Conservation (phyloP, 225 moss, liverwort and hornwort species). For the Ulota crispa region DNA sequence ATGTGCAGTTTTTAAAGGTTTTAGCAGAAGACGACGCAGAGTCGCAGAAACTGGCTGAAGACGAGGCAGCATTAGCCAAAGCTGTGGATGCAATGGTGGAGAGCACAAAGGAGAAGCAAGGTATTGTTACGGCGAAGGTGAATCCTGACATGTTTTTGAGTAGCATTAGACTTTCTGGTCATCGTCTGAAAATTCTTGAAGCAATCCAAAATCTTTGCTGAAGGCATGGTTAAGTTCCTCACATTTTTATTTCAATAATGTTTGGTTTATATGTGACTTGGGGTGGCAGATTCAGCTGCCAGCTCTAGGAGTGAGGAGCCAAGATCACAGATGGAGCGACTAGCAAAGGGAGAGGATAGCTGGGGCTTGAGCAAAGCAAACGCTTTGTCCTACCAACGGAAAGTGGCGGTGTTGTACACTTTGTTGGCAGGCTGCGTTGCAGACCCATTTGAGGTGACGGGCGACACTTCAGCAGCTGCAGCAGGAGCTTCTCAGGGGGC, state of each 20-base stretch:
- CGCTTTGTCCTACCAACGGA: slow-evolving; percentile 58
- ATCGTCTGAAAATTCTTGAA: background rate
- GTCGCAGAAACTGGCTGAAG: slow-evolving; percentile 31
- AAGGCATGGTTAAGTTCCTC: background rate
- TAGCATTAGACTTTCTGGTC: too few relatives aligned
- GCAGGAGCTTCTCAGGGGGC: slow-evolving; percentile 1
- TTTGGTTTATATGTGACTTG: background rate
- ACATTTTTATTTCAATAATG: background rate
- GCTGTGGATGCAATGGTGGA: slow-evolving; percentile 80
- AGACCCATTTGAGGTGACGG: slow-evolving; percentile 76
- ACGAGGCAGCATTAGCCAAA: slow-evolving; percentile 60
- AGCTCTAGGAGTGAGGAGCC: slow-evolving; percentile 20
- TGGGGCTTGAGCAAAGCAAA: slow-evolving; percentile 48
- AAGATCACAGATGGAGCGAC: slow-evolving; percentile 33
- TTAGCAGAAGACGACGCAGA: slow-evolving; percentile 51
- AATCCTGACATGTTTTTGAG: background rate
- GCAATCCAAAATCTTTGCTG: background rate
- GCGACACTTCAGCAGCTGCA: slow-evolving; percentile 32
- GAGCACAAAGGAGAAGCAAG: slow-evolving; percentile 42
- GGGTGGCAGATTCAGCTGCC: background rate
- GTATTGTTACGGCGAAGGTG: slow-evolving; percentile 1
- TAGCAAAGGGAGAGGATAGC: slow-evolving; percentile 21
- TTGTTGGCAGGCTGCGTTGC: slow-evolving; percentile 86
- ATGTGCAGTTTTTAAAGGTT: slow-evolving; percentile 53
- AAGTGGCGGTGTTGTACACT: slow-evolving; percentile 81